These are phyloP conservation scores for Pichia norvegensis DNA, from an alignment of 1,139 yeast species.

Conservation along the genomic window DNA sequence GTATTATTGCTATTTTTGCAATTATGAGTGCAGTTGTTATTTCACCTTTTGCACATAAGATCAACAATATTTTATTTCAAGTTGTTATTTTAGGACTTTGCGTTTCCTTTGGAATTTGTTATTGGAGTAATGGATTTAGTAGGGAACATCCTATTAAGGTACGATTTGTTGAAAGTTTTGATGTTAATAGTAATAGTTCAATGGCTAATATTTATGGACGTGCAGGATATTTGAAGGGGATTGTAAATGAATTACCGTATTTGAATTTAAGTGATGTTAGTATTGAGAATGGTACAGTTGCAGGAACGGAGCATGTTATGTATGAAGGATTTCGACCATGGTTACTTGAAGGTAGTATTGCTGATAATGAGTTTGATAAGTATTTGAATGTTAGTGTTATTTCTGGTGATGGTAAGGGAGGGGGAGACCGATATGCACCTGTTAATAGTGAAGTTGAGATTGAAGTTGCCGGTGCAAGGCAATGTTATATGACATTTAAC, in stretches of 20 bases:
- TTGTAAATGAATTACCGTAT: constrained; percentile 58
- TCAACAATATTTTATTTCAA: constrained; percentile 43
- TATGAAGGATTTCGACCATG: constrained; percentile 51
- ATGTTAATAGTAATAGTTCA: constrained; percentile 27
- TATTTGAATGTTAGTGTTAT: constrained; percentile 45
- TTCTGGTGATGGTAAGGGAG: constrained; percentile 37
- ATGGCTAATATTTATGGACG: constrained; percentile 46
- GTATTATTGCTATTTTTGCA: constrained; percentile 33
- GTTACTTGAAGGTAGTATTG: constrained; percentile 35
- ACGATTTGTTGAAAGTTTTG: constrained; percentile 54
- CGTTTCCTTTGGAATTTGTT: background rate
- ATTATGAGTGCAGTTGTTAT: constrained; percentile 47
- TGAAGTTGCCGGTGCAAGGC: constrained; percentile 52
- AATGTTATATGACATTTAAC: constrained; percentile 50
- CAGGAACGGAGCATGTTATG: constrained; percentile 45
- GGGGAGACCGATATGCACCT: constrained; percentile 53
- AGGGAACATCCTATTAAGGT: constrained; percentile 58
- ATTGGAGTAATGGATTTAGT: constrained; percentile 46
- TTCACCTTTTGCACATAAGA: constrained; percentile 64
- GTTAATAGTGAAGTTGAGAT: constrained; percentile 55
- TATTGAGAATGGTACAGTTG: constrained; percentile 32
- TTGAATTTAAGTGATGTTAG: constrained; percentile 30
- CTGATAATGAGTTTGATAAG: constrained; percentile 31
- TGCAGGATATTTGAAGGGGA: constrained; percentile 34
- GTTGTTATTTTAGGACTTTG: constrained; percentile 33